Conservation (phyloP, 768 basidiomycete genomes). For the Scleroderma bovista region DNA sequence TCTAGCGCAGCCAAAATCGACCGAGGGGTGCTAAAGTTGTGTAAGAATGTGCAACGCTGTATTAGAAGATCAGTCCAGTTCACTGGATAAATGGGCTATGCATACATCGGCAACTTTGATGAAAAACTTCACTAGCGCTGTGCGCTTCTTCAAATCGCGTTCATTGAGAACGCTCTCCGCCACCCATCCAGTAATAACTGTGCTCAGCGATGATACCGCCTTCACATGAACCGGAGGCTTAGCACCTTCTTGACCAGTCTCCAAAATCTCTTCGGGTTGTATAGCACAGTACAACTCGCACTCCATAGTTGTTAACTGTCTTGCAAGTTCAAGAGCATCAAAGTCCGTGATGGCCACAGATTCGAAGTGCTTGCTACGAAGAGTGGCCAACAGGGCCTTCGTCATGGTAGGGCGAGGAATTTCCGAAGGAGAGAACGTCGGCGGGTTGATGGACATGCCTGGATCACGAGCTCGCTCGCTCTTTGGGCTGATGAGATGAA, state of each 20-base stretch:
- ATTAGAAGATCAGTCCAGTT: slow-evolving; percentile 8
- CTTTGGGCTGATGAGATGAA: slow-evolving; percentile 47
- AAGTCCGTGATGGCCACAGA: slow-evolving; percentile 81
- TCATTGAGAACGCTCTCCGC: slow-evolving; percentile 92
- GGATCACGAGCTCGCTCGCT: slow-evolving; percentile 67
- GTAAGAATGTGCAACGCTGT: slow-evolving; percentile 76
- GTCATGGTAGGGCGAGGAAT: slow-evolving; percentile 86
- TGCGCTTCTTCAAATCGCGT: slow-evolving; percentile 81
- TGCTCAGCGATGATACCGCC: slow-evolving; percentile 83
- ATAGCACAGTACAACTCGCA: slow-evolving; percentile 82
- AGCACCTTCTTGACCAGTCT: slow-evolving; percentile 69
- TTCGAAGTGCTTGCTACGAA: slow-evolving; percentile 61
- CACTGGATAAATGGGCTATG: background rate
- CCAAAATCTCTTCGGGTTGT: slow-evolving; percentile 82
- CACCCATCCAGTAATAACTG: slow-evolving; percentile 92
- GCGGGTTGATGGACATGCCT: slow-evolving; percentile 68
- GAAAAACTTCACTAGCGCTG: slow-evolving; percentile 78
- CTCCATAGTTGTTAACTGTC: slow-evolving; percentile 94
- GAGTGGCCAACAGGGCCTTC: slow-evolving; percentile 61
- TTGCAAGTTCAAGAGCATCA: slow-evolving; percentile 84
- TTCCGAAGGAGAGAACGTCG: slow-evolving; percentile 47
- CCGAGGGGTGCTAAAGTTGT: slow-evolving; percentile 90
- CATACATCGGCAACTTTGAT: slow-evolving; percentile 85
- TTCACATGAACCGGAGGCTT: slow-evolving; percentile 66
- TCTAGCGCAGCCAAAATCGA: slow-evolving; percentile 93